These are phyloP conservation scores for Staphylotrichum tortipilum DNA, from an alignment of 495 filamentous ascomycete species.

Conservation along the genomic window DNA sequence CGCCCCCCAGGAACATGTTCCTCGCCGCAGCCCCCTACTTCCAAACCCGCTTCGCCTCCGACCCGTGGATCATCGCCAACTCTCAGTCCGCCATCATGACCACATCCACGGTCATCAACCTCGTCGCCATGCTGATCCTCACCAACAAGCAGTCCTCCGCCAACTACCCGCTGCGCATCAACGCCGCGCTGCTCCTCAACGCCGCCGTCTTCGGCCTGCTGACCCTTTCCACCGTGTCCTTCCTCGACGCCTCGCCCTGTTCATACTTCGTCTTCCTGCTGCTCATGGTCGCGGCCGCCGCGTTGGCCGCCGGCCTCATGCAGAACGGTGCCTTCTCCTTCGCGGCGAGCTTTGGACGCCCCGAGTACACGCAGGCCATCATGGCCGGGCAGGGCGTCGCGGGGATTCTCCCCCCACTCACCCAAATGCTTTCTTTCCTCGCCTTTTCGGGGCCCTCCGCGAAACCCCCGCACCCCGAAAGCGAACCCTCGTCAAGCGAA, in stretches of 20 bases:
- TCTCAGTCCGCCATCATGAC: slow-evolving; percentile 85
- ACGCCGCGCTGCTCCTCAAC: slow-evolving; percentile 63
- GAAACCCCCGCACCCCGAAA: background rate
- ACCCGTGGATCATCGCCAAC: slow-evolving; percentile 61
- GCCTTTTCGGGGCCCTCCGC: slow-evolving; percentile 36
- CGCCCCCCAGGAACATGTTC: slow-evolving; percentile 91
- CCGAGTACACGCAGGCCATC: slow-evolving; percentile 88
- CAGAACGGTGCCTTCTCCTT: slow-evolving; percentile 96
- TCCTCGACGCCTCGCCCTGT: slow-evolving; percentile 48
- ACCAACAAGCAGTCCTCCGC: slow-evolving; percentile 69
- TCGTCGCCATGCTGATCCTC: slow-evolving; percentile 62
- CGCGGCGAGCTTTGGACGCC: slow-evolving; percentile 69
- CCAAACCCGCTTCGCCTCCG: slow-evolving; percentile 65
- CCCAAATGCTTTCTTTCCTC: slow-evolving; percentile 75
- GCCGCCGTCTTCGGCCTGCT: slow-evolving; percentile 62
- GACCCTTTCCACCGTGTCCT: slow-evolving; percentile 65
- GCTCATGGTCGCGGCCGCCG: slow-evolving; percentile 68
- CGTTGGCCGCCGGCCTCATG: slow-evolving; percentile 71
- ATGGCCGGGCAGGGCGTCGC: slow-evolving; percentile 93
- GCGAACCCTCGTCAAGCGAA: background rate
- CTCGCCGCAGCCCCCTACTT: slow-evolving; percentile 92
- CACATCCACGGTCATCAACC: slow-evolving; percentile 75
- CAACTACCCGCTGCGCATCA: slow-evolving; percentile 77
- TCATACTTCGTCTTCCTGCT: slow-evolving; percentile 76
- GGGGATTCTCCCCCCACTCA: slow-evolving; percentile 81